phyloP scores from a whole-genome alignment of 2,329 filamentous ascomycete genomes.

The Lecanicillium sp. region DNA sequence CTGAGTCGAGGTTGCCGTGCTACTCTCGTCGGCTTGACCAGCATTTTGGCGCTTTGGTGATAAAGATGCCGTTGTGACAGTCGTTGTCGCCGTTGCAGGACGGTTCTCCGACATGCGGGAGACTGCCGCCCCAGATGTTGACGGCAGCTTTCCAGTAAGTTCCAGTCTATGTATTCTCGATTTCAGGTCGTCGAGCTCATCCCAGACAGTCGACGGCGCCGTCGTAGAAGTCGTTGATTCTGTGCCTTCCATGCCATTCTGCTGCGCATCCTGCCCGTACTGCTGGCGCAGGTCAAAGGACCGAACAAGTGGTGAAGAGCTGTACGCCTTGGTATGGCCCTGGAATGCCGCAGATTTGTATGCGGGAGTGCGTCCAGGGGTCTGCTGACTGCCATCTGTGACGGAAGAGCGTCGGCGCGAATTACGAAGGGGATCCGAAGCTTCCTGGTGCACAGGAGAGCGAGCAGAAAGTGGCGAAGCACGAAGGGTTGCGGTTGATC shows the following conservation, averaged over 20 bases:
- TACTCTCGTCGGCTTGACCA: conserved; percentile 26
- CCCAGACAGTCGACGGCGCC: conserved; percentile 91
- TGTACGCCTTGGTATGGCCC: conserved; percentile 31
- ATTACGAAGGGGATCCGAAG: conserved; percentile 19
- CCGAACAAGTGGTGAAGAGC: conserved; percentile 51
- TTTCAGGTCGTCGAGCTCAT: conserved; percentile 92
- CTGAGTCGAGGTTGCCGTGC: conserved; percentile 29
- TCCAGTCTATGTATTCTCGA: conserved; percentile 87
- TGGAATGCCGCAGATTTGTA: conserved; percentile 27
- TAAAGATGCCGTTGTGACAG: conserved; percentile 80
- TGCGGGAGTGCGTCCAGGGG: conserved; percentile 33
- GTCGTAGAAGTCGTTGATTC: conserved; percentile 85
- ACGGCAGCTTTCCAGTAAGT: conserved; percentile 76
- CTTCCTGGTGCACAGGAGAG: conserved; percentile 38
- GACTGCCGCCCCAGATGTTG: conserved; percentile 73
- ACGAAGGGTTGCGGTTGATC: conserved; percentile 24
- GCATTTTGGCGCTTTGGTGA: conserved; percentile 62
- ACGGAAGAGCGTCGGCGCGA: conserved; percentile 33
- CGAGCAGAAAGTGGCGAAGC: conserved; percentile 42
- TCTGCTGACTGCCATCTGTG: conserved; percentile 34
- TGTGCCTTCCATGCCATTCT: conserved; percentile 53
- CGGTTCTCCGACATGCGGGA: conserved; percentile 68
- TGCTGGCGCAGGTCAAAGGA: conserved; percentile 25
- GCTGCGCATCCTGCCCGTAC: conserved; percentile 18
- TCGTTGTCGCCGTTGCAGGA: conserved; percentile 84